Percentiles rank a stretch among this genome's conserved stretches.
phyloP scores from a whole-genome alignment of 495 filamentous ascomycete species.

The Penicillium daleae region DNA sequence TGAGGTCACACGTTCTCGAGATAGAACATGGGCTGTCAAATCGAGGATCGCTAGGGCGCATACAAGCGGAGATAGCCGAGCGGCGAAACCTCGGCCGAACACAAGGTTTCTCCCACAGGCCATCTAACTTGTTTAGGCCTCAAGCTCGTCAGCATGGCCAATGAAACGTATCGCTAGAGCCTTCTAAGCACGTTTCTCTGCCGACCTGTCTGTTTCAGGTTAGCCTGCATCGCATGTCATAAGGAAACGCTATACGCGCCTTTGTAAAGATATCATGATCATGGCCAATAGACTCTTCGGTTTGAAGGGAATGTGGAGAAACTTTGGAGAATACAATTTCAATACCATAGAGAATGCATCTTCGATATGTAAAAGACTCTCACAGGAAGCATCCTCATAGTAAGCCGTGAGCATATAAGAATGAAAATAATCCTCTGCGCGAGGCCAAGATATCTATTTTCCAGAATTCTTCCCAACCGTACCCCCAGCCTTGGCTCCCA shows the following conservation, averaged over 20 bases:
- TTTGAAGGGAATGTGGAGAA: not conserved
- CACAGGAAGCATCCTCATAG: not conserved
- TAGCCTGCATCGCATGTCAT: conserved; percentile 8
- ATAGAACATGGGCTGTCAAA: not conserved
- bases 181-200: conserved; percentile 9
- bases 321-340: not conserved
- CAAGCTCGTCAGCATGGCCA: not conserved
- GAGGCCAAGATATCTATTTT: not conserved
- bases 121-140: not conserved
- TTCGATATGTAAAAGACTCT: not conserved
- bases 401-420: not conserved
- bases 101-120: not conserved
- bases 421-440: not conserved
- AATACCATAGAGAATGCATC: not conserved
- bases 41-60: not conserved
- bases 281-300: not conserved
- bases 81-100: not conserved
- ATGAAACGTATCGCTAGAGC: not conserved
- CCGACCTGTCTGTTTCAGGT: conserved; percentile 12
- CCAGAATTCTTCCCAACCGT: not conserved
- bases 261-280: not conserved
- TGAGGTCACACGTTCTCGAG: not conserved
- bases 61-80: not conserved
- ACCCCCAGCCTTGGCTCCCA: not conserved
- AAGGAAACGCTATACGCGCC: not conserved